These are phyloP conservation scores for Rhodotorula toruloides DNA, from an alignment of 768 basidiomycete species.

Conservation along the genomic window DNA sequence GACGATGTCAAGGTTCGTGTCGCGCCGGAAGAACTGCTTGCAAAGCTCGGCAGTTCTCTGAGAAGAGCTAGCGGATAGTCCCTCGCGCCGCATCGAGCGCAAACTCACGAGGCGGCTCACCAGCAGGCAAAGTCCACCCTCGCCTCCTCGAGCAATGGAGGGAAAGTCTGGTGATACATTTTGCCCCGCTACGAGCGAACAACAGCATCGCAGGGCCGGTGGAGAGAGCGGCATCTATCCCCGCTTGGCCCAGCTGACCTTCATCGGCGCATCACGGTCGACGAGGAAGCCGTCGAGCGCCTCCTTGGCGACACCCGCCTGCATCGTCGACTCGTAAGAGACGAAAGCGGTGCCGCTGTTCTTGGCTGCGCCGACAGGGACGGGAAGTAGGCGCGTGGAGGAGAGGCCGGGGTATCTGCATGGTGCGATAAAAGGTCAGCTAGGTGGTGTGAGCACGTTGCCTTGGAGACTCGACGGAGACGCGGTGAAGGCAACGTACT, in stretches of 20 bases:
- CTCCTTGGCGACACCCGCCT: conserved; percentile 71
- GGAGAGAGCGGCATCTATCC: background rate
- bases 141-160: background rate
- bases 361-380: conserved; percentile 15
- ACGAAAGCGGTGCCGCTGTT: conserved; percentile 76
- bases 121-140: too few relatives aligned
- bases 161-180: background rate
- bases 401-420: conserved; percentile 77
- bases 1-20: background rate
- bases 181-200: background rate
- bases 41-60: too few relatives aligned
- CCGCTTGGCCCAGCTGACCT: conserved; percentile 57
- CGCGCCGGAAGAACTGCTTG: too few relatives aligned
- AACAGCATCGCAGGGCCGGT: background rate
- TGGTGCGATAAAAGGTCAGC: background rate
- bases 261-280: conserved; percentile 80
- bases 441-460: background rate
- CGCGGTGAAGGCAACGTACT: conserved; percentile 56
- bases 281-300: conserved; percentile 78
- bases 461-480: too few relatives aligned
- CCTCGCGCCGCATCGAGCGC: too few relatives aligned
- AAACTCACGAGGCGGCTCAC: background rate
- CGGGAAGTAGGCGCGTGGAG: conserved; percentile 62
- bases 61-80: too few relatives aligned
- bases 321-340: conserved; percentile 66